These are phyloP conservation scores for Botryotinia narcissicola DNA, from an alignment of 2,329 filamentous ascomycete genomes.

Conservation along the genomic window DNA sequence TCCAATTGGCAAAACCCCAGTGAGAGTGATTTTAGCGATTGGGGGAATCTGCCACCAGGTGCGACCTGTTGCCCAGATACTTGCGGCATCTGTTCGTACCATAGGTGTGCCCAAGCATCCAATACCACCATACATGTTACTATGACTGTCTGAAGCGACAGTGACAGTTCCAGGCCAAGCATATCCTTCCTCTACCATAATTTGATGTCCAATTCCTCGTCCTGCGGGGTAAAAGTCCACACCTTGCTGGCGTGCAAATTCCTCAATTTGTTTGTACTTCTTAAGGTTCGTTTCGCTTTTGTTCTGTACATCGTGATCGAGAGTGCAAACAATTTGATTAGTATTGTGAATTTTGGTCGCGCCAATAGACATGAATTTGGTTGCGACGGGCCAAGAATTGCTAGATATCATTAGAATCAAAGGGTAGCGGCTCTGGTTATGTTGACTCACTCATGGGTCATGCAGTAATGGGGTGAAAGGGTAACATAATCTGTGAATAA, in stretches of 20 bases:
- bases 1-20: conserved; percentile 69
- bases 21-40: conserved; percentile 75
- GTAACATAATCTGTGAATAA: conserved; percentile 68
- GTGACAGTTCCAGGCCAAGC: conserved; percentile 82
- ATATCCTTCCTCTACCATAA: conserved; percentile 83
- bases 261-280: conserved; percentile 79
- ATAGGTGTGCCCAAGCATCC: conserved; percentile 75
- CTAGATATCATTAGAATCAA: conserved; percentile 54
- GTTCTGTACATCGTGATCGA: conserved; percentile 90
- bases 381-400: conserved; percentile 72
- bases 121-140: conserved; percentile 81
- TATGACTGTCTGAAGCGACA: conserved; percentile 77
- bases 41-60: conserved; percentile 92
- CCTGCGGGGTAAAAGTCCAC: conserved; percentile 76
- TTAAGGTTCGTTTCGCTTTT: conserved; percentile 72
- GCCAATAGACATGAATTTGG: conserved; percentile 80
- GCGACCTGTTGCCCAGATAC: conserved; percentile 76
- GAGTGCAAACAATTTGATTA: conserved; percentile 74
- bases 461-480: conserved; percentile 67
- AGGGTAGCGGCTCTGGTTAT: not conserved
- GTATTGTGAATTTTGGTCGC: conserved; percentile 70
- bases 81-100: conserved; percentile 83
- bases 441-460: conserved; percentile 52
- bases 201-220: conserved; percentile 83
- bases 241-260: conserved; percentile 76